Percentiles rank a stretch among this genome's conserved stretches.
phyloP scores from a whole-genome alignment of 345 rosid species.

The Sonneratia alba region DNA sequence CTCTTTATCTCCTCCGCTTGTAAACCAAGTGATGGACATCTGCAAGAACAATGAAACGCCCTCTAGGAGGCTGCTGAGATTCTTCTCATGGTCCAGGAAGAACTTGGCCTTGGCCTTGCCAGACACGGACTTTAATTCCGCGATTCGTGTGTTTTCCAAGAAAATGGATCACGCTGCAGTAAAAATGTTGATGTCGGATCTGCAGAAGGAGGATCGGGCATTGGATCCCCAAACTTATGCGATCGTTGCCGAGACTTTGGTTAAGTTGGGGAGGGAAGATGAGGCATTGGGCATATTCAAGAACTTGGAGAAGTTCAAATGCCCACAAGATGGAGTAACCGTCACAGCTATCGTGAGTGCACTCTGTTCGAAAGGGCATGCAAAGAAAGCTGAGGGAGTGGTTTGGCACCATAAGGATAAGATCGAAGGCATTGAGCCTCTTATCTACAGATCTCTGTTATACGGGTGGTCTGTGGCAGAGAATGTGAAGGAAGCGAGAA shows the following conservation, averaged over 20 bases:
- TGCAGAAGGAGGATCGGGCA: conserved; percentile 40
- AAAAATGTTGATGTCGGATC: conserved; percentile 56
- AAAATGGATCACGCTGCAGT: conserved; percentile 62
- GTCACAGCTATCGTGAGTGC: conserved; percentile 53
- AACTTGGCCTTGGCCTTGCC: conserved; percentile 22
- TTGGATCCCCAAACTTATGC: conserved; percentile 57
- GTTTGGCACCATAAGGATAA: conserved; percentile 54
- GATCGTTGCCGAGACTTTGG: conserved; percentile 54
- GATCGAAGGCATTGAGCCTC: conserved; percentile 31
- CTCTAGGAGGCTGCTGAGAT: conserved; percentile 56
- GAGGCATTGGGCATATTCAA: conserved; percentile 82
- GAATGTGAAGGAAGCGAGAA: conserved; percentile 62
- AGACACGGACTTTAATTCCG: conserved; percentile 57
- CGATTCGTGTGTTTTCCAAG: conserved; percentile 52
- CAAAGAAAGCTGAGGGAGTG: conserved; percentile 73
- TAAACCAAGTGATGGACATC: conserved; percentile 34
- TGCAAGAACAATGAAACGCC: conserved; percentile 48
- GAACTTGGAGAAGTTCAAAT: conserved; percentile 69
- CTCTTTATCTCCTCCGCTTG: conserved; percentile 33
- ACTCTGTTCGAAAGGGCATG: conserved; percentile 74
- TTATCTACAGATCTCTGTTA: conserved; percentile 55
- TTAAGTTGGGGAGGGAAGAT: conserved; percentile 64
- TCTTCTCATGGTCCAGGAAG: conserved; percentile 70
- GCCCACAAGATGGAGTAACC: conserved; percentile 44
- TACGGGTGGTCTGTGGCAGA: conserved; percentile 60